These are phyloP conservation scores for Chaetomiaceae sp. DNA, from an alignment of 2,329 filamentous ascomycete species.

Conservation along the genomic window DNA sequence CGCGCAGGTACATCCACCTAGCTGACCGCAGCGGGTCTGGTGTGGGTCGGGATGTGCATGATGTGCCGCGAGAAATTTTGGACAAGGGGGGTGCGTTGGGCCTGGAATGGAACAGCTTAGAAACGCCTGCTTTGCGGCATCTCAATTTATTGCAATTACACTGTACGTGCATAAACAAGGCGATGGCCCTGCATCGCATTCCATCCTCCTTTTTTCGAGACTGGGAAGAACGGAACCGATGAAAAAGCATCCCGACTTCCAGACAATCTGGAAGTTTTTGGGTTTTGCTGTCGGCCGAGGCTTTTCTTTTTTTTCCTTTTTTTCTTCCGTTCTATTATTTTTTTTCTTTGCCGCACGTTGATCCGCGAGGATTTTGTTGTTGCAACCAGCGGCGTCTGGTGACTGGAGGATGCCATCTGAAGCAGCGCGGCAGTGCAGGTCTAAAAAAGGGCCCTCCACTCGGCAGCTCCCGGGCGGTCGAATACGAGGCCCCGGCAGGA, in stretches of 20 bases:
- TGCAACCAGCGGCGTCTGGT: constrained; percentile 1
- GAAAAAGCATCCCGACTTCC: background rate
- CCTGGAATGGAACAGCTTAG: constrained; percentile 19
- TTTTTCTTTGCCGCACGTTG: background rate
- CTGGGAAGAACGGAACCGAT: background rate
- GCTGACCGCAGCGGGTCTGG: constrained; percentile 8
- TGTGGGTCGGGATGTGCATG: constrained; percentile 22
- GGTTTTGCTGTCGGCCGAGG: no score
- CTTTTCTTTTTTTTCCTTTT: background rate
- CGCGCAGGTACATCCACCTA: constrained; percentile 16
- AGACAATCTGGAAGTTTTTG: no score
- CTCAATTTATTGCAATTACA: constrained; percentile 6
- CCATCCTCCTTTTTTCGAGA: background rate
- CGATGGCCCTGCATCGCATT: background rate
- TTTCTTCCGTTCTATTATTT: no score
- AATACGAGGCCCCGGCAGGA: constrained; percentile 21
- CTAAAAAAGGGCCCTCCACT: constrained; percentile 17
- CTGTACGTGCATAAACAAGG: background rate
- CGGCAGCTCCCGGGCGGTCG: constrained; percentile 13
- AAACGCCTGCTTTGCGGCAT: constrained; percentile 2
- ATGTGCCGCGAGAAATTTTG: constrained; percentile 26
- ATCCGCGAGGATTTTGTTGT: constrained; percentile 1
- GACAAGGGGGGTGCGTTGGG: constrained; percentile 8
- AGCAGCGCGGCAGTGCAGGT: constrained; percentile 20
- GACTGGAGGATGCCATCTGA: constrained; percentile 4